Evolutionary conservation across 441 rosid species (phyloP).

Genomic region (Hura crepitans): DNA sequence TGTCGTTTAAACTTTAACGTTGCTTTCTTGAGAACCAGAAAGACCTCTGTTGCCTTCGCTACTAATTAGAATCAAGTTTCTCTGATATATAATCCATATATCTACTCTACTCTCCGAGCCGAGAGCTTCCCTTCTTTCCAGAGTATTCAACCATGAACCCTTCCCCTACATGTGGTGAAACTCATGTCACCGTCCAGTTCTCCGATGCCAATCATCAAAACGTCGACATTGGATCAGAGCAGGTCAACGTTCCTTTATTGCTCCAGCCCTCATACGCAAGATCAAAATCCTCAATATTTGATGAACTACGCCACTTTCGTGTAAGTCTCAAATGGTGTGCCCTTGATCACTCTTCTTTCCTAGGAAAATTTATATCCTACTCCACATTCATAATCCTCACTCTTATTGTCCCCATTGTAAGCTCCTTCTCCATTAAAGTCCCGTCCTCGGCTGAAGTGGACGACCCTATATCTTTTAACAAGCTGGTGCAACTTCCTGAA

Average conservation of each 20-base stretch:
- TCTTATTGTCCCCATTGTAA: slow-evolving; percentile 41
- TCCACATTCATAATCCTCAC: slow-evolving; percentile 41
- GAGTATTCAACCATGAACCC: slow-evolving; percentile 16
- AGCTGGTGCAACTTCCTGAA: slow-evolving; percentile 60
- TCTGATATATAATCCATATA: too few species aligned
- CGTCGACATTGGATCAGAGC: background rate
- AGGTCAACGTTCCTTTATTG: slow-evolving; percentile 30
- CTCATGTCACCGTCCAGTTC: slow-evolving; percentile 1
- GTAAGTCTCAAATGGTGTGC: slow-evolving; percentile 59
- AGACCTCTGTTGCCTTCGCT: too few species aligned
- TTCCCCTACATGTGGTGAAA: slow-evolving; percentile 3
- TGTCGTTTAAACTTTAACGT: slow-evolving; percentile 1
- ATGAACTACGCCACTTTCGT: slow-evolving; percentile 48
- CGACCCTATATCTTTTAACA: slow-evolving; percentile 48
- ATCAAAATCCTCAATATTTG: slow-evolving; percentile 36
- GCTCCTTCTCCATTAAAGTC: slow-evolving; percentile 32
- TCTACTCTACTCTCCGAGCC: too few species aligned
- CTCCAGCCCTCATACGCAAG: slow-evolving; percentile 38
- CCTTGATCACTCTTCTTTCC: slow-evolving; percentile 61
- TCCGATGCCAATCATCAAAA: background rate
- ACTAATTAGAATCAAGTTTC: too few species aligned
- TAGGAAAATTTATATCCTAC: slow-evolving; percentile 44
- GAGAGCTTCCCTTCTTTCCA: too few species aligned
- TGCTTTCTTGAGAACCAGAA: slow-evolving; percentile 1
- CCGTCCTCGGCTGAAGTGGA: slow-evolving; percentile 28